These are phyloP conservation scores for Apiotrichum porosum DNA, from an alignment of 1,284 basidiomycete species.

Conservation along the genomic window DNA sequence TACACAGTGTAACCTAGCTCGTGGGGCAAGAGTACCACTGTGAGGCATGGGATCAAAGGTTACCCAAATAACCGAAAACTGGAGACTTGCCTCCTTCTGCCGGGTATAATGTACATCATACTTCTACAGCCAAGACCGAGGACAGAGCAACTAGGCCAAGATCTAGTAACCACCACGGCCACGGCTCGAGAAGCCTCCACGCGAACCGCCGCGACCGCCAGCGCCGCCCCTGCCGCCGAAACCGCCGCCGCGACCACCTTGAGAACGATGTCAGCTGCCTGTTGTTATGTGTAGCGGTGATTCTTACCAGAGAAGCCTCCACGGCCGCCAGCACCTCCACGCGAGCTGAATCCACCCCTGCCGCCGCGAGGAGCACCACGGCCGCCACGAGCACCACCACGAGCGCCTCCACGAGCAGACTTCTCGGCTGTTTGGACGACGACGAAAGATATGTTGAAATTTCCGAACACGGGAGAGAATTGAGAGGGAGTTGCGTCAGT, in stretches of 20 bases:
- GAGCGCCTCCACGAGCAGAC: constrained; percentile 3
- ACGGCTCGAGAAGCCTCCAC: too few relatives aligned
- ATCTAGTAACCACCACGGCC: too few relatives aligned
- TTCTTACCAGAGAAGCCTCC: constrained; percentile 4
- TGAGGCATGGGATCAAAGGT: too few relatives aligned
- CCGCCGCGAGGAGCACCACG: constrained; percentile 5
- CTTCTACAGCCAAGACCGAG: too few relatives aligned
- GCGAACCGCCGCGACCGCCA: constrained; percentile 8
- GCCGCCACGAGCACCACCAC: constrained; percentile 7
- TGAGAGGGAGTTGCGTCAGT: neutral
- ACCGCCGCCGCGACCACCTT: constrained; percentile 14
- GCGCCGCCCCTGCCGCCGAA: constrained; percentile 17
- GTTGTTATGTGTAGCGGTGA: neutral
- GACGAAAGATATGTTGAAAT: too few relatives aligned
- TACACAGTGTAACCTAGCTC: too few relatives aligned
- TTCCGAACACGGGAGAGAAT: neutral
- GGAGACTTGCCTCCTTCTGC: too few relatives aligned
- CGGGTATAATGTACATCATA: too few relatives aligned
- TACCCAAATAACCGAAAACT: too few relatives aligned
- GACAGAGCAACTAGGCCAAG: too few relatives aligned
- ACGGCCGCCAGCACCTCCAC: constrained; percentile 12
- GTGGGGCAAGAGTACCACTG: too few relatives aligned
- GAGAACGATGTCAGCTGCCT: neutral
- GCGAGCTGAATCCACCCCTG: constrained; percentile 6
- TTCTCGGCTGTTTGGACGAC: neutral